Conservation (phyloP, 257 asterid genomes). For the Apocynum venetum region DNA sequence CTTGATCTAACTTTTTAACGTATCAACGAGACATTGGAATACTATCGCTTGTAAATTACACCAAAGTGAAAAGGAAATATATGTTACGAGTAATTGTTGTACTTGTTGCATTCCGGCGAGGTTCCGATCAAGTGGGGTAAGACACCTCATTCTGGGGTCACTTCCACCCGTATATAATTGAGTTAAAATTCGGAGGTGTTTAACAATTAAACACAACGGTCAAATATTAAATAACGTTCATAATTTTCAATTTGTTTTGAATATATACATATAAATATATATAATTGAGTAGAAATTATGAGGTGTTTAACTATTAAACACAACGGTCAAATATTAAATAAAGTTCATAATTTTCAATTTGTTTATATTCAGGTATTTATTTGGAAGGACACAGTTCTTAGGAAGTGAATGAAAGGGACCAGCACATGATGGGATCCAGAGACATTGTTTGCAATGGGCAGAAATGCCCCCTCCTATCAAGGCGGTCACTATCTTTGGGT, state of each 20-base stretch:
- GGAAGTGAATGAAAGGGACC: slow-evolving; percentile 1
- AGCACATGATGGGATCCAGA: not conserved
- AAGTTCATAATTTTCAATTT: not conserved
- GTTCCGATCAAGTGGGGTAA: slow-evolving; percentile 1
- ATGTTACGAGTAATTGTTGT: not conserved
- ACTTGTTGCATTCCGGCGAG: not conserved
- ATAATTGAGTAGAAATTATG: not conserved
- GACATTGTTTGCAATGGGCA: not conserved
- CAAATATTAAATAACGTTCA: slow-evolving; percentile 11
- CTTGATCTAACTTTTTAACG: too few relatives aligned
- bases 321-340: slow-evolving; percentile 17
- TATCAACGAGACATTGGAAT: too few relatives aligned
- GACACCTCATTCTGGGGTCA: not conserved
- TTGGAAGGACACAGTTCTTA: not conserved
- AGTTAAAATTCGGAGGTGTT: not conserved
- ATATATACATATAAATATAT: too few relatives aligned
- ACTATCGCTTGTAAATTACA: too few relatives aligned
- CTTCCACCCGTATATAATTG: not conserved
- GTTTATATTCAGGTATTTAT: not conserved
- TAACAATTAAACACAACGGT: slow-evolving; percentile 16
- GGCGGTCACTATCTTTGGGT: not conserved
- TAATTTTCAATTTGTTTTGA: not conserved
- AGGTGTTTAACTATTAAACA: slow-evolving; percentile 8
- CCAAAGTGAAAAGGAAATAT: too few relatives aligned
- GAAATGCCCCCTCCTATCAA: not conserved